Conservation (phyloP, 345 rosid genomes). For the Tarenaya hassleriana region DNA sequence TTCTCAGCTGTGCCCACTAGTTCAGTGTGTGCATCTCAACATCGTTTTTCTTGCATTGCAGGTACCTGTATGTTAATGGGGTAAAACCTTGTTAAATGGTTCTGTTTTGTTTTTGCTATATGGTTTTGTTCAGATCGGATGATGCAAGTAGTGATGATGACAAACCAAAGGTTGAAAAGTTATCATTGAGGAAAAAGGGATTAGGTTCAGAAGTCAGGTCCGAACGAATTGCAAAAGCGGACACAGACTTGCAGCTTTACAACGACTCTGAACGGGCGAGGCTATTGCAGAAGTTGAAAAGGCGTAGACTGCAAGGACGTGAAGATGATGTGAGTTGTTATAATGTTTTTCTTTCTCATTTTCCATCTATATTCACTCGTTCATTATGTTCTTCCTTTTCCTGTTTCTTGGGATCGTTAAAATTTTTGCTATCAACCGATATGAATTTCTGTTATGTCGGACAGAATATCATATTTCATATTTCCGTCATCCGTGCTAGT, state of each 20-base stretch:
- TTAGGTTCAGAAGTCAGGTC: constrained; percentile 89
- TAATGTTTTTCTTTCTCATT: constrained; percentile 16
- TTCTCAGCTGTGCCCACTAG: background rate
- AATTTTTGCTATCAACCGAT: too few species aligned
- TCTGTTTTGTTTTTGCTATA: constrained; percentile 8
- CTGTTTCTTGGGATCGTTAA: constrained; percentile 10
- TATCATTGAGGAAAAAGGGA: constrained; percentile 81
- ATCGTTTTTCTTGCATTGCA: too few species aligned
- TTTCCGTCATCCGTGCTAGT: background rate
- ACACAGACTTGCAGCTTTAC: constrained; percentile 69
- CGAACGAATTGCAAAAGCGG: constrained; percentile 65
- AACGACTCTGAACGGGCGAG: constrained; percentile 76
- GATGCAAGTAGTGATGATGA: constrained; percentile 51
- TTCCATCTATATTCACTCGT: constrained; percentile 7
- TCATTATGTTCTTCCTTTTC: constrained; percentile 8
- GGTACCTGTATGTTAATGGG: background rate
- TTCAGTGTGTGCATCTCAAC: background rate
- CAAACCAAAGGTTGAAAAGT: constrained; percentile 65
- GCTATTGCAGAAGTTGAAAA: constrained; percentile 75
- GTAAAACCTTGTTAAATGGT: background rate
- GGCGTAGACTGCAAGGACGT: constrained; percentile 80
- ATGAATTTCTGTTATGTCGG: too few species aligned
- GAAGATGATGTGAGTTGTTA: constrained; percentile 74
- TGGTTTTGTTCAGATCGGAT: constrained; percentile 35
- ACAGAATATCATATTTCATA: background rate